Percentiles rank a stretch among this genome's conserved stretches.
Evolutionary conservation across 371 early-diverging fungal genomes (phyloP).

Genomic region (Mucor racemosus): DNA sequence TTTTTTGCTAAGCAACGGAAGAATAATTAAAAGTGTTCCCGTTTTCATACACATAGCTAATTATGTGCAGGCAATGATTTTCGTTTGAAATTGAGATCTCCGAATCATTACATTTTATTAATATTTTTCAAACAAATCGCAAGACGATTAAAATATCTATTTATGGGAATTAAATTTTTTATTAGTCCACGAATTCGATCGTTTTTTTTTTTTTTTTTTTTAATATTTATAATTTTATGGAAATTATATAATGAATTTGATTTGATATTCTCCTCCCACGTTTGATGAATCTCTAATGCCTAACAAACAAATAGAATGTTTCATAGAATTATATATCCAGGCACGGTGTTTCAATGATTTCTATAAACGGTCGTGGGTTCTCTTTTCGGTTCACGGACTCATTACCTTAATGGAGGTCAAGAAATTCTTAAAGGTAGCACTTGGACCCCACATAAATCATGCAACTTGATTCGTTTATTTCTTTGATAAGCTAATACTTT

Average conservation of each 20-base stretch:
- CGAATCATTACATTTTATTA: not conserved
- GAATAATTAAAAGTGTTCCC: constrained; percentile 3
- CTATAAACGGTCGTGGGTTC: constrained; percentile 8
- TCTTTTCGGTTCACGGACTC: constrained; percentile 7
- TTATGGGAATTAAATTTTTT: constrained; percentile 3
- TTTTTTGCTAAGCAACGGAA: constrained; percentile 8
- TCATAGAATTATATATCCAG: not conserved
- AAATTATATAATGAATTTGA: not conserved
- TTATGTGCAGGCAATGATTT: not conserved
- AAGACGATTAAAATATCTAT: constrained; percentile 8
- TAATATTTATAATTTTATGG: not conserved
- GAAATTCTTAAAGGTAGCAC: constrained; percentile 1
- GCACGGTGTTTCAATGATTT: constrained; percentile 4
- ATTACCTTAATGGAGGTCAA: constrained; percentile 8
- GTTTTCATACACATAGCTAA: constrained; percentile 1
- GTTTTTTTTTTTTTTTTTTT: no score
- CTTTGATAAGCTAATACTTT: not conserved
- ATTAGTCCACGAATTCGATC: not conserved
- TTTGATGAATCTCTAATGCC: not conserved
- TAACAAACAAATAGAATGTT: constrained; percentile 1
- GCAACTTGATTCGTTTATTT: constrained; percentile 16
- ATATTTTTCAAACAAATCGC: constrained; percentile 2
- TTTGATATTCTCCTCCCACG: not conserved
- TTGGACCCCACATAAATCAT: constrained; percentile 16
- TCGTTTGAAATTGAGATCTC: not conserved